A percentile compares a stretch with the other conserved stretches of the same genome.
These are phyloP conservation scores for Apocynum venetum DNA, from an alignment of 257 asterid species.

Conservation along the genomic window DNA sequence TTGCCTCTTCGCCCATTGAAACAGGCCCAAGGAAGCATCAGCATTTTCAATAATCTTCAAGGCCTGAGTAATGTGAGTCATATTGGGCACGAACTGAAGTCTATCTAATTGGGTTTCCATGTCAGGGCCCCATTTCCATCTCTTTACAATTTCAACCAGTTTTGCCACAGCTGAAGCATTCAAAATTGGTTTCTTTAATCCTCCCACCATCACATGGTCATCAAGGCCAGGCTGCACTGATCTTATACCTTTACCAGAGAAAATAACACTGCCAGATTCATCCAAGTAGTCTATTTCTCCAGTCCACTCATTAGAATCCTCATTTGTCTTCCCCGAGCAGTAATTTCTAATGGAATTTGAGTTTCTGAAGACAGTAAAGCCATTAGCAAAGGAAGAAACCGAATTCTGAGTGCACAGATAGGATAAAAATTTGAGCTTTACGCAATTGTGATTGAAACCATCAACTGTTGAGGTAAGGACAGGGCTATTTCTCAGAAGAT, in stretches of 20 bases:
- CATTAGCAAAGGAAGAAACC: background rate
- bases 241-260: constrained; percentile 83
- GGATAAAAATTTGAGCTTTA: constrained; percentile 24
- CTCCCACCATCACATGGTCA: constrained; percentile 90
- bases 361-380: constrained; percentile 11
- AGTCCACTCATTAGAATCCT: constrained; percentile 55
- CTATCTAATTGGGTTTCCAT: constrained; percentile 84
- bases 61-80: constrained; percentile 77
- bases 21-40: constrained; percentile 73
- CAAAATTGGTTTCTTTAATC: constrained; percentile 67
- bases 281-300: constrained; percentile 81
- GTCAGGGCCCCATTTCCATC: constrained; percentile 99
- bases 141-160: constrained; percentile 79
- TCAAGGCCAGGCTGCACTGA: constrained; percentile 83
- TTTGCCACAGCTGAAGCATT: constrained; percentile 86
- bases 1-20: constrained; percentile 88
- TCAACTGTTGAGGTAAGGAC: constrained; percentile 1
- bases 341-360: constrained; percentile 32
- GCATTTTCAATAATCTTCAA: constrained; percentile 68
- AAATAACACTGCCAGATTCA: constrained; percentile 82
- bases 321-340: constrained; percentile 41
- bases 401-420: constrained; percentile 10
- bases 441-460: constrained; percentile 7
- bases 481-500: background rate
- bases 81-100: constrained; percentile 79